These are phyloP conservation scores for Euphorbia tirucalli DNA, from an alignment of 345 rosid genomes.

Conservation along the genomic window DNA sequence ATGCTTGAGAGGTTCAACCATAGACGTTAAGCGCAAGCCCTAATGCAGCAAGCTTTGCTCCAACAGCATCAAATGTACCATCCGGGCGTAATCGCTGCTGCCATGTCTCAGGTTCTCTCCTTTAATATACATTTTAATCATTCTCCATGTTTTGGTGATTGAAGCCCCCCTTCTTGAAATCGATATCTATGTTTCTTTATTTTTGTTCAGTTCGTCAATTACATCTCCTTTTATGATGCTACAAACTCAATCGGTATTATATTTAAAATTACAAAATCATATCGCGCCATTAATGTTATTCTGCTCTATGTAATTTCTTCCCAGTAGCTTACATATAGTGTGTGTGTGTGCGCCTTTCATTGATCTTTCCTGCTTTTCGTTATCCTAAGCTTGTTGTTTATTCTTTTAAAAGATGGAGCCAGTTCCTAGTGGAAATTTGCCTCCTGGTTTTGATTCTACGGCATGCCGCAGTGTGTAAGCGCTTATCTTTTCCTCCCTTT, in stretches of 20 bases:
- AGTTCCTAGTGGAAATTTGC: constrained; percentile 29
- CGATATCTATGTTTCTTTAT: no score
- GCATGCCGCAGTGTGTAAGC: constrained; percentile 35
- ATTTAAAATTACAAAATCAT: no score
- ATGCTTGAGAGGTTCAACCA: constrained; percentile 13
- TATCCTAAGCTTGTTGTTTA: neutral
- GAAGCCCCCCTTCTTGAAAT: neutral
- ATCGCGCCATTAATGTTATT: no score
- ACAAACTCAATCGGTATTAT: neutral
- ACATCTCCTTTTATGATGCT: no score
- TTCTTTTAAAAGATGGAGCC: constrained; percentile 20
- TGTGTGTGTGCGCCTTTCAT: no score
- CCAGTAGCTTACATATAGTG: no score
- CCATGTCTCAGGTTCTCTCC: constrained; percentile 38
- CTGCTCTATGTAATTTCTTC: neutral
- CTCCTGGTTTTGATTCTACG: constrained; percentile 34
- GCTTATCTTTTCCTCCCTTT: neutral
- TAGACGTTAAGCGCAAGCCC: constrained; percentile 14
- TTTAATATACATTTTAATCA: no score
- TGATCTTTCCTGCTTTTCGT: no score
- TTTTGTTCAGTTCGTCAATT: no score
- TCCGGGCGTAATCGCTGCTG: constrained; percentile 38
- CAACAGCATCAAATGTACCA: constrained; percentile 41
- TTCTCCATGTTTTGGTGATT: neutral
- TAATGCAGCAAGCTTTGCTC: no score